A percentile compares a stretch with the other conserved stretches of the same genome.
Conservation (phyloP, 768 basidiomycete genomes). For the Trametes coccinea region DNA sequence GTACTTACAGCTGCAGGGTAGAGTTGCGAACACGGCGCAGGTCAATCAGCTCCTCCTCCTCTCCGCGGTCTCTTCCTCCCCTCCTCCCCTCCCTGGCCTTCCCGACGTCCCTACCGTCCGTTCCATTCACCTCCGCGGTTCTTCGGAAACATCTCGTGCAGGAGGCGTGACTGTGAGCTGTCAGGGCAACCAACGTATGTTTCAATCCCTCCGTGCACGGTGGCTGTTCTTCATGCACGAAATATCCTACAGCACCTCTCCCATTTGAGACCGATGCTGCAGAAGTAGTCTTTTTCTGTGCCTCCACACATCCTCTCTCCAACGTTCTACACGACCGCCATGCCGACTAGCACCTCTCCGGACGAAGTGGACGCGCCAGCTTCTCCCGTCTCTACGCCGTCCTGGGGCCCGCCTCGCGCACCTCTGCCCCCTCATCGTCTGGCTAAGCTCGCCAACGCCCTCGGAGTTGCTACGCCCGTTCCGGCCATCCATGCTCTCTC, state of each 20-base stretch:
- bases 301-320: neutral
- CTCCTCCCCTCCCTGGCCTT: neutral
- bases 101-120: neutral
- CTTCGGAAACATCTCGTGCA: neutral
- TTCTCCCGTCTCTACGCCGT: conserved; percentile 20
- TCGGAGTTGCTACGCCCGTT: conserved; percentile 75
- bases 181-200: conserved; percentile 1
- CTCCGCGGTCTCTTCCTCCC: neutral
- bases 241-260: neutral
- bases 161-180: neutral
- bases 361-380: conserved; percentile 22
- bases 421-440: conserved; percentile 77
- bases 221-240: conserved; percentile 1
- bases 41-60: neutral
- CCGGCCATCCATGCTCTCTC: conserved; percentile 44
- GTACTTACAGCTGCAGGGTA: too few species aligned
- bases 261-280: conserved; percentile 4
- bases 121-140: neutral
- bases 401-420: conserved; percentile 67
- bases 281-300: conserved; percentile 1
- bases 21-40: too few species aligned
- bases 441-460: conserved; percentile 82
- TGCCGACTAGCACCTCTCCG: conserved; percentile 25
- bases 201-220: conserved; percentile 1
- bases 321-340: conserved; percentile 24